Evolutionary conservation across 2,329 filamentous ascomycete species (phyloP).

Genomic region (Leptodontidium sp.): DNA sequence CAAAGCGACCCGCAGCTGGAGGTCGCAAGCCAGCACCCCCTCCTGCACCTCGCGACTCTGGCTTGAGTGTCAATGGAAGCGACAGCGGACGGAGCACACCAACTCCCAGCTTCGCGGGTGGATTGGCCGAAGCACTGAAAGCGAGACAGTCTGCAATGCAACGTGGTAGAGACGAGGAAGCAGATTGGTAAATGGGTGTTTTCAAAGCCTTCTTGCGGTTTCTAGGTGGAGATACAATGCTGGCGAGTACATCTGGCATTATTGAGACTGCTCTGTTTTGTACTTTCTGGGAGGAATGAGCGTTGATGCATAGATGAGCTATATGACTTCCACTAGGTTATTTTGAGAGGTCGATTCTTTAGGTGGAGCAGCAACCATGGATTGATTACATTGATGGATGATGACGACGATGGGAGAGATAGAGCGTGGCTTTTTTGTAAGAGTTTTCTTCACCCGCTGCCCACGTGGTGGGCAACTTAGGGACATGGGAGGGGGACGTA

Average conservation of each 20-base stretch:
- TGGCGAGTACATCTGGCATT: not conserved
- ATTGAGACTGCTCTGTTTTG: constrained; percentile 9
- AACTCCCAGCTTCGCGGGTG: constrained; percentile 75
- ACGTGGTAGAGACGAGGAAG: constrained; percentile 56
- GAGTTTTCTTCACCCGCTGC: constrained; percentile 9
- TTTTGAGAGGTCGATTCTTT: not conserved
- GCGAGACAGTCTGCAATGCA: constrained; percentile 75
- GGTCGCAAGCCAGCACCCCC: constrained; percentile 75
- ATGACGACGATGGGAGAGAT: constrained; percentile 14
- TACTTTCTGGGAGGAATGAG: constrained; percentile 9
- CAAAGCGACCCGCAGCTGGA: constrained; percentile 76
- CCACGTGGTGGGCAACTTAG: constrained; percentile 2
- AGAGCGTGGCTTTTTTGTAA: constrained; percentile 13
- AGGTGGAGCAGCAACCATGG: constrained; percentile 13
- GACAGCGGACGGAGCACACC: constrained; percentile 75
- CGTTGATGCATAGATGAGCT: constrained; percentile 32
- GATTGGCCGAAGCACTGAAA: constrained; percentile 79
- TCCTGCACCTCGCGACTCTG: constrained; percentile 75
- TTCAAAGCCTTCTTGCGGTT: not conserved
- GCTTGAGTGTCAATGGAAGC: constrained; percentile 60
- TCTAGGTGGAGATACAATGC: not conserved
- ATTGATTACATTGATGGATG: constrained; percentile 17
- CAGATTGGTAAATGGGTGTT: constrained; percentile 44
- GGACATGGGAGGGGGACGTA: constrained; percentile 12
- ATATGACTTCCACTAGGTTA: constrained; percentile 11